Base-by-base conservation (phyloP, 2,329 filamentous ascomycete species). In the Calycina marina region DNA sequence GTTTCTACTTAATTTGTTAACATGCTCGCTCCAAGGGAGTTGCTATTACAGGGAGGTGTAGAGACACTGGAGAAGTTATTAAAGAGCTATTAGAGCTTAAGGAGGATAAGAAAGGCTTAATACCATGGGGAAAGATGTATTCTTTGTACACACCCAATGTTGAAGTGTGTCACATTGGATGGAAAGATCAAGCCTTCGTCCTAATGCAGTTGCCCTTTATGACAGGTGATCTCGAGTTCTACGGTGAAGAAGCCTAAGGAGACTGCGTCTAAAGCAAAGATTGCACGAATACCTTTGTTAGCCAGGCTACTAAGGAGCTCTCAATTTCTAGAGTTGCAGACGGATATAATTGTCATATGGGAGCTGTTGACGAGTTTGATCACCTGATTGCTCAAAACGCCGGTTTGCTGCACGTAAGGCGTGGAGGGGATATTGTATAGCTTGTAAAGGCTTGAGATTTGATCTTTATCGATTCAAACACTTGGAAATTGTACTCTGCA, bases 221-320 rank as follows among this genome's bases (percentile, higher is more conserved):
- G 12, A 27, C 16, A 16, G 25, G 28, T 31, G 12, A 28, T 14
- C 11, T 10, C n/a, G 16, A 17, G 24, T 24, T 28, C 4, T 22
- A 15, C 16, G 15, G n/a, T n/a, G 25, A 36, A 36, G 22, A 25
- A 28, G 16, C 33, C 24, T 13, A 35, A 35, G 15, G 27, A 35
- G 22, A 35, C 28, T 13, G 28, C 17, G n/a, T 31, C 15, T 32
- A 36, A 36, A 25, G 34, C 24, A 25, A 36, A 36, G 24, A 36
- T 25, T 14, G 16, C 28, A 10, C n/a, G 29, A 5, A 13, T 28
- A 15, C 24, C 13, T 31, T 36, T 28, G 18, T 16, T 18, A 20
- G 24, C 10, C 3, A 20, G 4, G 1, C 28, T 25, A 14, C 16
- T 18, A 32, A 32, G 25, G 12, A 18, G 20, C 18, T 36, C 4